A percentile compares a stretch with the other conserved stretches of the same genome.
Evolutionary conservation across 352 stramenopile genomes (phyloP).

Genomic region (Globisporangium acanthophoron): DNA sequence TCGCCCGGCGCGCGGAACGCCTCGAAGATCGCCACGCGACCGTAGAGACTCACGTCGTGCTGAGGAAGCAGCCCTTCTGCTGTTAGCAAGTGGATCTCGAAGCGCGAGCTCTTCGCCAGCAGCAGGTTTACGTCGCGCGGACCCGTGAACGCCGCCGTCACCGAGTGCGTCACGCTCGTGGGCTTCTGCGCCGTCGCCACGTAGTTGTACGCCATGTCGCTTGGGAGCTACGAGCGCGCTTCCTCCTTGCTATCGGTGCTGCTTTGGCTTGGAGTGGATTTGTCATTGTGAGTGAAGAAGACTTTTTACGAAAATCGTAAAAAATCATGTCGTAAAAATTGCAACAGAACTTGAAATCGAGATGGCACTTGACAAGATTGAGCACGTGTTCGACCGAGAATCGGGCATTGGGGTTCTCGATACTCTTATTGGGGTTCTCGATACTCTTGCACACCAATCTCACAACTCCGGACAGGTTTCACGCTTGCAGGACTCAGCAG

Average conservation of each 20-base stretch:
- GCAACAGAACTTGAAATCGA: no score
- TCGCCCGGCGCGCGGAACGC: constrained; percentile 71
- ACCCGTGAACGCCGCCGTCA: constrained; percentile 89
- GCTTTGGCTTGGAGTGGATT: not conserved
- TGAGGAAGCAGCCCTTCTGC: constrained; percentile 80
- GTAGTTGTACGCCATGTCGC: constrained; percentile 85
- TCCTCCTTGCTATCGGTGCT: no score
- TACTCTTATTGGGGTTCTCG: no score
- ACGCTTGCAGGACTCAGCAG: no score
- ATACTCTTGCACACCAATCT: no score
- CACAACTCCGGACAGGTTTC: no score
- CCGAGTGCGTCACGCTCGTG: constrained; percentile 89
- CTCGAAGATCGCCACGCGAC: constrained; percentile 86
- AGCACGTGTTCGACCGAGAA: no score
- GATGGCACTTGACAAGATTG: no score
- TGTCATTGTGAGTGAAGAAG: not conserved
- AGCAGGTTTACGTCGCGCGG: constrained; percentile 88
- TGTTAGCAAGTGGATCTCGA: constrained; percentile 87
- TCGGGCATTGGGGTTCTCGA: no score
- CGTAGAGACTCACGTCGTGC: constrained; percentile 85
- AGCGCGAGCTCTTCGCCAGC: constrained; percentile 82
- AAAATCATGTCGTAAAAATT: no score
- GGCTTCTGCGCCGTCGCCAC: constrained; percentile 92
- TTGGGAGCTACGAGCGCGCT: not conserved
- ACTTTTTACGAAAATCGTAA: no score